phyloP scores from a whole-genome alignment of 441 rosid species.

The Populus hybrid region DNA sequence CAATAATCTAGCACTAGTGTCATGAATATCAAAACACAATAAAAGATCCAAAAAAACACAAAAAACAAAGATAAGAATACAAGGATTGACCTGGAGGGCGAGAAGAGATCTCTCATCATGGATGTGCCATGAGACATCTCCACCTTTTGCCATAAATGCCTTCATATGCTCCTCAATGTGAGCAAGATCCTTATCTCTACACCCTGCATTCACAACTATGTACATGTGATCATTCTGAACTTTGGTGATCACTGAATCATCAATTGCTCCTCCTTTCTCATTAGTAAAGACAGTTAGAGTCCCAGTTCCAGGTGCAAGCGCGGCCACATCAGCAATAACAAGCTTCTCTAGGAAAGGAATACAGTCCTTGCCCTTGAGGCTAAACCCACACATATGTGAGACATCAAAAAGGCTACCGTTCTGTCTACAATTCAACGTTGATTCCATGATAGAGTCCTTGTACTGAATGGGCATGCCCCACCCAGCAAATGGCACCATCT shows the following conservation, averaged over 20 bases:
- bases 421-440: conserved; percentile 83
- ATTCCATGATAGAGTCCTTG: conserved; percentile 97
- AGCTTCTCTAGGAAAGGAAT: conserved; percentile 86
- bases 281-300: conserved; percentile 88
- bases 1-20: too few relatives aligned
- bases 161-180: conserved; percentile 96
- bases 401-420: conserved; percentile 93
- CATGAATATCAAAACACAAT: not conserved
- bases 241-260: conserved; percentile 93
- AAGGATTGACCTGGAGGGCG: conserved; percentile 73
- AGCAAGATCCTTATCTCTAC: conserved; percentile 96
- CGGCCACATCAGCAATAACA: conserved; percentile 88
- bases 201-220: conserved; percentile 96
- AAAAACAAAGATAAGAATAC: not conserved
- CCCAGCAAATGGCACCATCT: conserved; percentile 98
- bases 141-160: conserved; percentile 83
- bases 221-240: conserved; percentile 77
- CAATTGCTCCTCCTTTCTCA: conserved; percentile 93
- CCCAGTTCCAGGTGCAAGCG: conserved; percentile 78
- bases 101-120: conserved; percentile 99
- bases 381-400: conserved; percentile 95
- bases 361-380: conserved; percentile 90
- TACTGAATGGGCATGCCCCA: conserved; percentile 99
- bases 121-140: conserved; percentile 93
- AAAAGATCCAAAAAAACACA: too few relatives aligned